A percentile compares a stretch with the other conserved stretches of the same genome.
These are phyloP conservation scores for Verticillium isaacii DNA, from an alignment of 2,329 filamentous ascomycete genomes.

Conservation along the genomic window DNA sequence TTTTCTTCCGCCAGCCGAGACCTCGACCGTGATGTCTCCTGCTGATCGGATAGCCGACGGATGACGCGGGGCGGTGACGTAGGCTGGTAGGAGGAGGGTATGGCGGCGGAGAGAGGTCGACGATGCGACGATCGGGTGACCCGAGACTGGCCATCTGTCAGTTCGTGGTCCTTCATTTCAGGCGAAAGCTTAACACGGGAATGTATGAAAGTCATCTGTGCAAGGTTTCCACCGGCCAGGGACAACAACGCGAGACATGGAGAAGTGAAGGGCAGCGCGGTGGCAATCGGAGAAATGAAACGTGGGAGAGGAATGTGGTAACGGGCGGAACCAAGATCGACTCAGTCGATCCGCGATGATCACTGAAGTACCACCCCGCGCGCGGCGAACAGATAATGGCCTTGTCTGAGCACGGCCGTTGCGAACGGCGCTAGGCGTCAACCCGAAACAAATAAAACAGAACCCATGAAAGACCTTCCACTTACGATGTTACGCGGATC, in stretches of 20 bases:
- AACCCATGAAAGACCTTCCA: constrained; percentile 15
- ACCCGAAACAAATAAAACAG: constrained; percentile 3
- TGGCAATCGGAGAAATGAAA: constrained; percentile 4
- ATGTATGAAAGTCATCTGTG: not conserved
- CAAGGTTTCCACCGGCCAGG: not conserved
- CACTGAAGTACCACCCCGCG: not conserved
- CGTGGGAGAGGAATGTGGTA: constrained; percentile 1
- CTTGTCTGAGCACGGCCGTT: constrained; percentile 3
- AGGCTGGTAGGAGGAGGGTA: constrained; percentile 41
- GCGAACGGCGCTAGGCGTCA: not conserved
- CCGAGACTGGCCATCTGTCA: constrained; percentile 37
- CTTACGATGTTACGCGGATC: constrained; percentile 42
- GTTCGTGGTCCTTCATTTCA: constrained; percentile 10
- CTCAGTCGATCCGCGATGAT: not conserved
- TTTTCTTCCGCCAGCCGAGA: constrained; percentile 35
- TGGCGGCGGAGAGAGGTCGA: constrained; percentile 48
- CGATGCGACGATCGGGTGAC: constrained; percentile 41
- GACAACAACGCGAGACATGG: constrained; percentile 8
- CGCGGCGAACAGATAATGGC: not conserved
- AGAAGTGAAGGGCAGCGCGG: constrained; percentile 1
- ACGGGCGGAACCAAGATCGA: constrained; percentile 1
- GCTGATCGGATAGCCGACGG: constrained; percentile 54
- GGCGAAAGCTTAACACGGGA: not conserved
- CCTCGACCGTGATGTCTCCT: constrained; percentile 37
- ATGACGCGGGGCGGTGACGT: constrained; percentile 45